phyloP scores from a whole-genome alignment of 768 basidiomycete species.

The Mrakia hoshinonis region DNA sequence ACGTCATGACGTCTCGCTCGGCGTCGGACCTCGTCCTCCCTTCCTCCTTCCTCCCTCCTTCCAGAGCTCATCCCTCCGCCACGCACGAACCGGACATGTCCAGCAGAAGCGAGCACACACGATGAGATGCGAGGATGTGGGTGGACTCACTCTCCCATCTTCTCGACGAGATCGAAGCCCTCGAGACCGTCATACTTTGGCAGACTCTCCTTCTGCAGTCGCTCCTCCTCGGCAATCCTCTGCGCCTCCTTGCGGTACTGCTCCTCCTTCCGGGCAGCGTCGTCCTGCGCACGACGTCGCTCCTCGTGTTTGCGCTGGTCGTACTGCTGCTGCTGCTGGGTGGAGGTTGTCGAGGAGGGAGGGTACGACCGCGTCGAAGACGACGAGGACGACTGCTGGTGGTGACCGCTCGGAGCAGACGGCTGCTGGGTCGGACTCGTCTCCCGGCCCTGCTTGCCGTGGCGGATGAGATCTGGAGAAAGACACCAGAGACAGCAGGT shows the following conservation, averaged over 20 bases:
- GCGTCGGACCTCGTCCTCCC: neutral
- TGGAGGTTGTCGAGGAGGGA: slow-evolving; percentile 30
- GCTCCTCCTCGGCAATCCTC: slow-evolving; percentile 65
- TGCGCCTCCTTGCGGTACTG: slow-evolving; percentile 48
- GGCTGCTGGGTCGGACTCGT: neutral
- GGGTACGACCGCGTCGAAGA: slow-evolving; percentile 19
- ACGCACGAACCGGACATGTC: neutral
- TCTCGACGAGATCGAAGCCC: slow-evolving; percentile 62
- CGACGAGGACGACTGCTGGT: slow-evolving; percentile 22
- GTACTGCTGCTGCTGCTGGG: slow-evolving; percentile 38
- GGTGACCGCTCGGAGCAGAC: slow-evolving; percentile 34
- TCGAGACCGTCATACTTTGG: slow-evolving; percentile 80
- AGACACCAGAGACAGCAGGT: slow-evolving; percentile 26
- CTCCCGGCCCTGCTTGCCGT: slow-evolving; percentile 56
- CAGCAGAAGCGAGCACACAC: neutral
- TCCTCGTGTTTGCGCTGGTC: slow-evolving; percentile 36
- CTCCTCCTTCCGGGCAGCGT: slow-evolving; percentile 31
- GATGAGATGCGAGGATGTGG: slow-evolving; percentile 9
- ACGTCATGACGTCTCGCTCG: neutral
- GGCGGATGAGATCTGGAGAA: slow-evolving; percentile 65
- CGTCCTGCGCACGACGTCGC: slow-evolving; percentile 31
- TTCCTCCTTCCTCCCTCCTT: neutral
- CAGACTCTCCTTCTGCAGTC: slow-evolving; percentile 64
- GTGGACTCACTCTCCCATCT: slow-evolving; percentile 83
- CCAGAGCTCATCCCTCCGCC: neutral